phyloP scores from a whole-genome alignment of 2,329 filamentous ascomycete genomes.

The Didymella glomerata region DNA sequence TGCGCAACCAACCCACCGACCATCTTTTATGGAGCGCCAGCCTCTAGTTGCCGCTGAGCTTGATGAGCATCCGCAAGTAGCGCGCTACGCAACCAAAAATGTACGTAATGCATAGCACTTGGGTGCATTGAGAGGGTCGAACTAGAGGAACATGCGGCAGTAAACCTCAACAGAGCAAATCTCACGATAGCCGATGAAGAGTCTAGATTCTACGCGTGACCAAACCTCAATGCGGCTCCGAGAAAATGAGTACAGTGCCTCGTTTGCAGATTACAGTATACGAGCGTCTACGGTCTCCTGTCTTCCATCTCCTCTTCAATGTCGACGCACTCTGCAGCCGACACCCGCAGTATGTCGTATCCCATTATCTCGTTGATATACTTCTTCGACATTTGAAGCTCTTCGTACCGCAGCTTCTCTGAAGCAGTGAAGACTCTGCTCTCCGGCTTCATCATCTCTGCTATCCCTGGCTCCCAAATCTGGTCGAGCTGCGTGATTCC shows the following conservation, averaged over 20 bases:
- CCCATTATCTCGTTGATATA: constrained; percentile 51
- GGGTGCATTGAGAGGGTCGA: constrained; percentile 25
- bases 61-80: constrained; percentile 23
- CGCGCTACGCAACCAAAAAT: constrained; percentile 25
- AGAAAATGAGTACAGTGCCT: neutral
- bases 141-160: constrained; percentile 24
- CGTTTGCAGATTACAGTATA: constrained; percentile 1
- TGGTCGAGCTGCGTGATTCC: constrained; percentile 49
- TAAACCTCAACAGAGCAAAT: constrained; percentile 27
- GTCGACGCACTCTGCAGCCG: constrained; percentile 20
- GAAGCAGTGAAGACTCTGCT: constrained; percentile 42
- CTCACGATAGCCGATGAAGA: constrained; percentile 26
- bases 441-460: constrained; percentile 43
- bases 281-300: constrained; percentile 7
- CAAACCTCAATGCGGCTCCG: constrained; percentile 6
- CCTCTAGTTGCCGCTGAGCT: constrained; percentile 27
- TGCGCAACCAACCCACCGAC: constrained; percentile 10
- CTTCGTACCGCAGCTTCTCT: constrained; percentile 40
- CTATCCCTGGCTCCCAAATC: constrained; percentile 47
- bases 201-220: constrained; percentile 21
- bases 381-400: constrained; percentile 39
- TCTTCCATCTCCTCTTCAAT: constrained; percentile 30
- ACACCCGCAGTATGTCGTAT: constrained; percentile 47
- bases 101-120: constrained; percentile 35
- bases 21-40: constrained; percentile 13